These are phyloP conservation scores for Pseudomassariella vexata DNA, from an alignment of 2,329 filamentous ascomycete species.

Conservation along the genomic window DNA sequence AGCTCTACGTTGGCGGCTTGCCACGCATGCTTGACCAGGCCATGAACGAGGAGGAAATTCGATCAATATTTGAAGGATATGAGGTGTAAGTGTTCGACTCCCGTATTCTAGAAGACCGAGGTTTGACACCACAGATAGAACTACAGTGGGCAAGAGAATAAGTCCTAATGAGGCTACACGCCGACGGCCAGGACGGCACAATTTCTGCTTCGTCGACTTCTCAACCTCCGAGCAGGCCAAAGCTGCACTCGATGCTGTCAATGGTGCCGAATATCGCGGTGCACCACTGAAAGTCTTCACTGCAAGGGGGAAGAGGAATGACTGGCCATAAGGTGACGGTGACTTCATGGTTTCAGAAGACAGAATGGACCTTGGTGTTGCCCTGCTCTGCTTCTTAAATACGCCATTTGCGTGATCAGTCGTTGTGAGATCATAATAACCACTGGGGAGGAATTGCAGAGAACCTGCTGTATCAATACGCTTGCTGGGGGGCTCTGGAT, in stretches of 20 bases:
- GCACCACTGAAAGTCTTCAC: slow-evolving; percentile 18
- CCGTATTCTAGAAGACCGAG: too few species aligned
- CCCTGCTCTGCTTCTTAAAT: too few species aligned
- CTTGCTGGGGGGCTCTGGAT: too few species aligned
- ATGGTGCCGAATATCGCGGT: slow-evolving; percentile 22
- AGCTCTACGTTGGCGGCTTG: slow-evolving; percentile 47
- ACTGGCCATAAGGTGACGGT: too few species aligned
- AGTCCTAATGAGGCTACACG: slow-evolving; percentile 48
- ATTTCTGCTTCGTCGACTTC: slow-evolving; percentile 64
- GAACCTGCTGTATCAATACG: too few species aligned
- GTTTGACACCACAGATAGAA: slow-evolving; percentile 14
- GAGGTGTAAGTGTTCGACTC: slow-evolving; percentile 35
- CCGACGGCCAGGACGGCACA: slow-evolving; percentile 52
- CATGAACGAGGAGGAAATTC: slow-evolving; percentile 39
- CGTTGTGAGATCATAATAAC: too few species aligned
- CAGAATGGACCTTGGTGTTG: too few species aligned
- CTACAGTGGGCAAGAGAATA: slow-evolving; percentile 44
- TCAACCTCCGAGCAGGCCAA: slow-evolving; percentile 46
- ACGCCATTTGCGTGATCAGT: too few species aligned
- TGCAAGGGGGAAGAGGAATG: too few species aligned
- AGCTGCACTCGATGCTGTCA: slow-evolving; percentile 38
- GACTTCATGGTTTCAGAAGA: too few species aligned
- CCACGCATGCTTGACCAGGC: slow-evolving; percentile 41
- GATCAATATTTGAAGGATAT: slow-evolving; percentile 39
- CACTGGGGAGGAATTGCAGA: too few species aligned